Percentiles rank a stretch among this genome's conserved stretches.
These are phyloP conservation scores for Bacidia gigantensis DNA, from an alignment of 495 filamentous ascomycete genomes.

Conservation along the genomic window DNA sequence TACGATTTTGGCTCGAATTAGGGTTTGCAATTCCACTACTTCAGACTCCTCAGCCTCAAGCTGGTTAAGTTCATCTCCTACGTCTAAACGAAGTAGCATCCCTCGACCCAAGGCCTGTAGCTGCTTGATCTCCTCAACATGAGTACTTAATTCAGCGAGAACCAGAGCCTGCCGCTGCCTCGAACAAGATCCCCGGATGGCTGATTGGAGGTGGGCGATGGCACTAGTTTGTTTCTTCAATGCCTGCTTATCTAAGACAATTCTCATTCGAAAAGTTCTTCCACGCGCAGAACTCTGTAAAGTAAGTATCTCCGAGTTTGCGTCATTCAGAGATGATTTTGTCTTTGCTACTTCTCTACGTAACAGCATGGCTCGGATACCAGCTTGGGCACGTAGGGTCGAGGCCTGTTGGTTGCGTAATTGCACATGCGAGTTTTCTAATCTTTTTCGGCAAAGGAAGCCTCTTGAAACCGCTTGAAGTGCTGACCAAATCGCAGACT, in stretches of 20 bases:
- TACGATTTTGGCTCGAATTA: conserved; percentile 58
- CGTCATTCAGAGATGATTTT: conserved; percentile 21
- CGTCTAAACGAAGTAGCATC: conserved; percentile 57
- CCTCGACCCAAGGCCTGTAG: conserved; percentile 67
- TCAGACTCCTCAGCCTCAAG: conserved; percentile 70
- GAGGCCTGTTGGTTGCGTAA: conserved; percentile 30
- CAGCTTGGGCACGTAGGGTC: conserved; percentile 32
- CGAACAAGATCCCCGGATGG: conserved; percentile 47
- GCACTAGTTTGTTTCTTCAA: conserved; percentile 42
- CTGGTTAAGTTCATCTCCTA: conserved; percentile 55
- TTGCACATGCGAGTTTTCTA: conserved; percentile 20
- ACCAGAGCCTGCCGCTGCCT: conserved; percentile 38
- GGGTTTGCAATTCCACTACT: conserved; percentile 61
- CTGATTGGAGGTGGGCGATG: conserved; percentile 57
- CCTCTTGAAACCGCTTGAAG: conserved; percentile 40
- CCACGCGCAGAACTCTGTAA: conserved; percentile 38
- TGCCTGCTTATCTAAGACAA: conserved; percentile 36
- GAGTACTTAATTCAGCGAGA: conserved; percentile 42
- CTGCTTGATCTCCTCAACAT: conserved; percentile 42
- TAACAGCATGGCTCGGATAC: conserved; percentile 29
- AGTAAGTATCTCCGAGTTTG: conserved; percentile 26
- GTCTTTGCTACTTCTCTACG: conserved; percentile 28
- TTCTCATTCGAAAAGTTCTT: conserved; percentile 27
- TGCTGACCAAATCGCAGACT: conserved; percentile 29
- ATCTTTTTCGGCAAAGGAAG: conserved; percentile 29